Base-by-base conservation (phyloP, 768 basidiomycete genomes). In the Rickenella mellea region DNA sequence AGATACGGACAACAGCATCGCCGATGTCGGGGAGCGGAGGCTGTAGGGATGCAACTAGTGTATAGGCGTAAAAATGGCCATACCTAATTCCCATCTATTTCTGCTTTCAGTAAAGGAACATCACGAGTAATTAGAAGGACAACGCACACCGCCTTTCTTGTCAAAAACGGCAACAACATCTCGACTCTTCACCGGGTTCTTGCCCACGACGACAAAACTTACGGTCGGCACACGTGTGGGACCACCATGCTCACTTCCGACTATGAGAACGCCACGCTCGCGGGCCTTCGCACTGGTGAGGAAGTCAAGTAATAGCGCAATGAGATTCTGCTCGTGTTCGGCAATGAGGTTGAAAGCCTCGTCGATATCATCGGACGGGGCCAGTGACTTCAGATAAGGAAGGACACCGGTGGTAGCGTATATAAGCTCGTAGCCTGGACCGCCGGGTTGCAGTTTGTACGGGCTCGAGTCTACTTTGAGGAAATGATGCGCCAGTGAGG, bases 21-120 rank as follows among this genome's bases (percentile, higher is more conserved):
- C 70, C 65, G 1, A 67, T 55, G 50, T 82, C 74, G n/a, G n/a
- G n/a, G 33, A 83, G 45, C 47, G 73, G 74, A 6, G 82, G 81
- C 14, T 55, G 56, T 7, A 83, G 60, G 21, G 62, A 59, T 6
- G 69, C 63, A 7, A 83, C 59, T 12, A 85, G 61, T 0, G 73
- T 76, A 53, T 80, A 81, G 3, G 85, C 83, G 52, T 87, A 86
- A 53, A 81, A 86, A 54, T 88, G 79, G 1, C 85, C 85, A 44
- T 72, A 84, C 17, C 82, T 78, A 44, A 88, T 82, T 0, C 85
- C 85, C 36, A 85, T 70, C 85, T 88, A 27, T 19, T 27, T n/a
- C 20, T 5, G 27, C 21, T 46, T 42, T 27, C 41, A 27, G 43
- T 32, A 17, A n/a, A n/a, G 25, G 30, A 2, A 24, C 27, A 17